Percentiles rank a stretch among this genome's conserved stretches.
Conservation (phyloP, 768 basidiomycete genomes). For the Epithele typhae region DNA sequence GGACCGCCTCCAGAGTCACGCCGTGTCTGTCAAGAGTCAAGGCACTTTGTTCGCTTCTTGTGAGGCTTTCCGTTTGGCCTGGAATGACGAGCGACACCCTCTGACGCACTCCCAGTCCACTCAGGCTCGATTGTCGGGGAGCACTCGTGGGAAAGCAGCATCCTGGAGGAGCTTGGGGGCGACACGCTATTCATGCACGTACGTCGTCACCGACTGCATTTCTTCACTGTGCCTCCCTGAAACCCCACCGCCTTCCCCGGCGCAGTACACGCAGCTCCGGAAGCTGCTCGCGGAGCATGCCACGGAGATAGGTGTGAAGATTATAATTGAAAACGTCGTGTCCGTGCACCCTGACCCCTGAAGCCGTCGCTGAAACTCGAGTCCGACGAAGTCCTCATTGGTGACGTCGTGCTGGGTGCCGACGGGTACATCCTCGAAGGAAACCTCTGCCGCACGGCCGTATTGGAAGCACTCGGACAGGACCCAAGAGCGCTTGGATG, state of each 20-base stretch:
- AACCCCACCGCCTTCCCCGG: too few relatives aligned
- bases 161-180: conserved; percentile 44
- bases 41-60: too few relatives aligned
- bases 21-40: too few relatives aligned
- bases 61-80: too few relatives aligned
- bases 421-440: conserved; percentile 14
- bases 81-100: too few relatives aligned
- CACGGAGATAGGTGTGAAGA: conserved; percentile 13
- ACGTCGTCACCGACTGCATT: conserved; percentile 16
- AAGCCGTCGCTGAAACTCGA: conserved; percentile 23
- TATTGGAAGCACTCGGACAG: conserved; percentile 9
- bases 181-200: conserved; percentile 47
- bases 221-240: background rate
- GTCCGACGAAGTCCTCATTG: conserved; percentile 22
- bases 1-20: too few relatives aligned
- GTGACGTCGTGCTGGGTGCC: conserved; percentile 25
- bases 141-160: conserved; percentile 43
- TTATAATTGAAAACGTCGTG: conserved; percentile 16
- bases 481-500: conserved; percentile 1
- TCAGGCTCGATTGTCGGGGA: conserved; percentile 41
- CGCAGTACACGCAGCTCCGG: conserved; percentile 27
- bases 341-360: conserved; percentile 9
- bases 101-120: too few relatives aligned
- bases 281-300: conserved; percentile 24
- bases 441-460: conserved; percentile 7